Base-by-base conservation (phyloP, 2,329 filamentous ascomycete genomes). In the Cordyceps cateniannulata region DNA sequence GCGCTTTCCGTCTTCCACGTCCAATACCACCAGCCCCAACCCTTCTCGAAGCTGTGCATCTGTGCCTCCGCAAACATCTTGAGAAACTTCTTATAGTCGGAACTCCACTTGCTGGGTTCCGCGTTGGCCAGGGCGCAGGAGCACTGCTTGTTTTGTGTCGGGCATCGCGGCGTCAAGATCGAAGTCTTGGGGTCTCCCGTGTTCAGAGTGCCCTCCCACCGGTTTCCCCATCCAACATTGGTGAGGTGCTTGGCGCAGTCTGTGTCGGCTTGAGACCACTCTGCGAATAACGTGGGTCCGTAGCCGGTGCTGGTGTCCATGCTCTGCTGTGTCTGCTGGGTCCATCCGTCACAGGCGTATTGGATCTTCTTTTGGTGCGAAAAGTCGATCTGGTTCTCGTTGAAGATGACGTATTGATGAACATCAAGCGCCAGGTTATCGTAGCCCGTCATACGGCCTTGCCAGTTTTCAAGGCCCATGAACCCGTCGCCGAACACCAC, bases 11-110 rank as follows among this genome's bases (percentile, higher is more conserved):
- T 96, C 75, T 92, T 85, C 93, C 95, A 96, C 38, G 93, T 98
- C 95, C 95, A 99, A 76, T 99, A 99, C 77, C 96, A 97, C 95
- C 95, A 99, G 53, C 95, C 95, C 88, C 90, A 95, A 6, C 90
- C 91, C 64, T 88, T 86, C 74, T 98, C 93, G 70, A 98, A 99
- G 62, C 87, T 90, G 67, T 88, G 82, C 91, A 99, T 99, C 77
- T 99, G 95, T 59, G 93, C 95, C 75, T 96, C 88, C 6, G 95
- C 95, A 75, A 98, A 98, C 75, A 90, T 90, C 65, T 85, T 83
- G 64, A 99, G 79, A 75, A 93, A 98, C 66, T 86, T 77, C 76
- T 95, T 96, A 76, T 99, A 99, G 5, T 78, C 76, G 62, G 79
- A 78, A 42, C 82, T 85, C 78, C 93, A 98, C 4, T 76, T 70